Evolutionary conservation across 768 basidiomycete species (phyloP), one percentile per base, ranked within the genome.

Genomic region (Lentinula boryana): DNA sequence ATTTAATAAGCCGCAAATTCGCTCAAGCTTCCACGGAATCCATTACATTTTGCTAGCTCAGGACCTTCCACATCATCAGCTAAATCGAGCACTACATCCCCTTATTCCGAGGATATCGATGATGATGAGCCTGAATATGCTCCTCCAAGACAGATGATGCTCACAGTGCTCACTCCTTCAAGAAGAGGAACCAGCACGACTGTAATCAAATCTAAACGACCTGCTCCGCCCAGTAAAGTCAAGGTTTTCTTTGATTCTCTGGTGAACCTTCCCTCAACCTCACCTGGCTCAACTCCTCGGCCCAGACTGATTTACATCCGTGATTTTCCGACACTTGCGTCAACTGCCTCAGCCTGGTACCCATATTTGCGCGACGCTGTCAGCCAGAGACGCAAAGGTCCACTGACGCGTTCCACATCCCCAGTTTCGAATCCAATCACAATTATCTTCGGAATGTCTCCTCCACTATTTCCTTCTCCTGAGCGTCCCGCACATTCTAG

Each of bases 371-470:
- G 94, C 13, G 78, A 84, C 32, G 87, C 91, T 12, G 89, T 95
- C n/a, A 84, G 87, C 46, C 78, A 86, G 59, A 82, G 92, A 40
- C 83, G 94, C 35, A 80, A 84, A 63, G 86, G 88, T 2, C 78
- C 86, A 3, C 74, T 87, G 7, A 73, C 84, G 0, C 77, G 84
- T 32, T 78, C 85, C 10, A 78, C 83, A 5, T 82, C 84, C n/a
- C 80, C 85, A 1, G 80, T 86, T 12, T 64, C 72, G 38, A 84
- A 84, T 68, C 91, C 93, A 2, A 90, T 88, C 66, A 84, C 87
- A 7, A 92, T 97, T 51, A 78, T 97, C 16, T 90, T 96, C 66
- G 93, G 93, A n/a, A 85, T 92, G 67, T 87, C 89, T 0, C 93
- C 94, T 31, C 75, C 90, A 3, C 74, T 93, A n/a, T 74, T 84